Percentiles rank a stretch among this genome's conserved stretches.
phyloP scores from a whole-genome alignment of 257 asterid genomes.

The Penstemon davidsonii region DNA sequence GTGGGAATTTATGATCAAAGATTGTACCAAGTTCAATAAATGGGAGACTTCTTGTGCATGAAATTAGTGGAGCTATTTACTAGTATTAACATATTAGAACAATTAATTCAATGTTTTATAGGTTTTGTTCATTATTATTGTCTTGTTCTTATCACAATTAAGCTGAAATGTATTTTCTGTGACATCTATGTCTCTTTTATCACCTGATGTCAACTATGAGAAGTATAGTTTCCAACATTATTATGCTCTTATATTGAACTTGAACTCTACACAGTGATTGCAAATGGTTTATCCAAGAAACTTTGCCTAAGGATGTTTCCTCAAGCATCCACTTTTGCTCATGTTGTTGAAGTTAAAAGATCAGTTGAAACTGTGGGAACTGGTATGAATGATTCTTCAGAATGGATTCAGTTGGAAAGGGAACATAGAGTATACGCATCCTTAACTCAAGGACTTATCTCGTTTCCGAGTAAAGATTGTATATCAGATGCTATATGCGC shows the following conservation, averaged over 20 bases:
- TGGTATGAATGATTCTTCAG: constrained; percentile 28
- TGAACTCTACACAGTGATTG: constrained; percentile 57
- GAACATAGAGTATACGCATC: constrained; percentile 64
- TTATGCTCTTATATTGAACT: not conserved
- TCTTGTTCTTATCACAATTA: not conserved
- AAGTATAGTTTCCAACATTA: not conserved
- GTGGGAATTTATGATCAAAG: too few relatives aligned
- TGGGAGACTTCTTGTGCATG: too few relatives aligned
- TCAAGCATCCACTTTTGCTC: constrained; percentile 39
- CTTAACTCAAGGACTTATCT: constrained; percentile 43
- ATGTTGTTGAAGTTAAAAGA: constrained; percentile 38
- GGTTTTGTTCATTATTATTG: too few relatives aligned
- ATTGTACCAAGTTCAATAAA: too few relatives aligned
- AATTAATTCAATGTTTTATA: too few relatives aligned
- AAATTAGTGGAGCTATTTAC: too few relatives aligned
- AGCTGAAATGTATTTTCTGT: not conserved
- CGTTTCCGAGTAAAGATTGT: constrained; percentile 43
- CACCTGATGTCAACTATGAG: not conserved
- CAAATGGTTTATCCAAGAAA: constrained; percentile 56
- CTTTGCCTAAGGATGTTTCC: constrained; percentile 65
- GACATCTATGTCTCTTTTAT: not conserved
- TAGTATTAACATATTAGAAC: too few relatives aligned
- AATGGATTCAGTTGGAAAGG: constrained; percentile 40
- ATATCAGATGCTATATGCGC: constrained; percentile 64
- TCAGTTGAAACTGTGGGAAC: constrained; percentile 31